Evolutionary conservation across 2,329 filamentous ascomycete genomes (phyloP), one percentile per base, ranked within the genome.

Genomic region (Cladosporium sp.): DNA sequence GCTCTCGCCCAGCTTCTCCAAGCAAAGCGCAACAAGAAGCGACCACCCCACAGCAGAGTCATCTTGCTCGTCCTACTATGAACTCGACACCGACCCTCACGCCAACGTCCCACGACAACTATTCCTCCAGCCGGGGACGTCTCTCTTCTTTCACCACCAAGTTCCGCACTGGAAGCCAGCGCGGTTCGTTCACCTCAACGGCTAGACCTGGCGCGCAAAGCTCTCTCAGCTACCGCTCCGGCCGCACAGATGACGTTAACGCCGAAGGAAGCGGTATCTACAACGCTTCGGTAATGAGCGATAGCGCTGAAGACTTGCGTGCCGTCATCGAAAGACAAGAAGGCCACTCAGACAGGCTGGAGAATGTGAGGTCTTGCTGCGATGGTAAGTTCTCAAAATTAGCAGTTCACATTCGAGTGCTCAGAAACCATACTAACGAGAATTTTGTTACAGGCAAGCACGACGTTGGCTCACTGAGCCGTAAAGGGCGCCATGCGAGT

Each of bases 301-400:
- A 94, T 75, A 78, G 77, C 72, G 91, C 91, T 3, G 92, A 97
- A 77, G 92, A 97, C 75, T 77, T 97, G 65, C 84, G 92, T 65
- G 85, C 89, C 69, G 88, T 93, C 69, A 91, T 94, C 72, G 91
- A 94, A 79, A 84, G 79, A 58, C 89, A 93, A 75, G 90, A 94
- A 73, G 83, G 88, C 63, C 91, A 93, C 70, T 83, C 89, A 29
- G 91, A 93, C 75, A 85, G 89, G 68, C 84, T 98, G 73, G 94
- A 98, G 83, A 97, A 99, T 77, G 95, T 99, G 69, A 86, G 95
- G 75, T 93, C 94, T 67, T 99, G 95, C 81, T 99, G 95, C 79
- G 95, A 98, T 85, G 95, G 93, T 94, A 85, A 86, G 89, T 82
- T 12, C 21, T 4, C 40, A 3, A 12, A 16, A 31, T 18, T 28